These are phyloP conservation scores for Polymyxa betae DNA, from an alignment of 208 protist species.

Conservation along the genomic window DNA sequence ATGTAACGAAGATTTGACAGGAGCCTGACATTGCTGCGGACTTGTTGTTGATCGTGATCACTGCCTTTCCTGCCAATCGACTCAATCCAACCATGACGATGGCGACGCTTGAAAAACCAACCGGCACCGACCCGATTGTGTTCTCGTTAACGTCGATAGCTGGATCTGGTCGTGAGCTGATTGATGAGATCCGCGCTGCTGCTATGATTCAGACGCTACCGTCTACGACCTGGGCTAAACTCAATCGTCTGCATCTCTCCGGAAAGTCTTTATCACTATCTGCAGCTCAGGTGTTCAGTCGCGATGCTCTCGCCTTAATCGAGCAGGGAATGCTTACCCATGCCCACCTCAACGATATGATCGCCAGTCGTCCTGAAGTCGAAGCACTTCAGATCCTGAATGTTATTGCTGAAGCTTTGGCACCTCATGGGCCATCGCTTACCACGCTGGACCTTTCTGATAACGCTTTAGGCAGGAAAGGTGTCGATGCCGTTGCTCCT, in stretches of 20 bases:
- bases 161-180: neutral
- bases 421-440: neutral
- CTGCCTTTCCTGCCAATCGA: too few relatives aligned
- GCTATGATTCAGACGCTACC: neutral
- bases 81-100: too few relatives aligned
- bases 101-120: too few relatives aligned
- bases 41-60: too few relatives aligned
- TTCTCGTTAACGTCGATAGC: neutral
- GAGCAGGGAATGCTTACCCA: neutral
- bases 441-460: neutral
- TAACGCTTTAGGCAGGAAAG: conserved; percentile 26
- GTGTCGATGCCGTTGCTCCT: conserved; percentile 38
- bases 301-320: neutral
- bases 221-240: neutral
- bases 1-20: too few relatives aligned
- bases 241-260: neutral
- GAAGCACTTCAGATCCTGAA: conserved; percentile 5
- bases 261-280: conserved; percentile 6
- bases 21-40: too few relatives aligned
- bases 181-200: neutral
- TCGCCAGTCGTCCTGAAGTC: neutral
- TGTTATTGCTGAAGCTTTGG: neutral
- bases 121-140: too few relatives aligned
- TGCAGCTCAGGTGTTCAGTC: neutral
- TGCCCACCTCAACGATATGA: conserved; percentile 27